Base-by-base conservation (phyloP, 345 rosid genomes). In the Eucalyptus marginata region DNA sequence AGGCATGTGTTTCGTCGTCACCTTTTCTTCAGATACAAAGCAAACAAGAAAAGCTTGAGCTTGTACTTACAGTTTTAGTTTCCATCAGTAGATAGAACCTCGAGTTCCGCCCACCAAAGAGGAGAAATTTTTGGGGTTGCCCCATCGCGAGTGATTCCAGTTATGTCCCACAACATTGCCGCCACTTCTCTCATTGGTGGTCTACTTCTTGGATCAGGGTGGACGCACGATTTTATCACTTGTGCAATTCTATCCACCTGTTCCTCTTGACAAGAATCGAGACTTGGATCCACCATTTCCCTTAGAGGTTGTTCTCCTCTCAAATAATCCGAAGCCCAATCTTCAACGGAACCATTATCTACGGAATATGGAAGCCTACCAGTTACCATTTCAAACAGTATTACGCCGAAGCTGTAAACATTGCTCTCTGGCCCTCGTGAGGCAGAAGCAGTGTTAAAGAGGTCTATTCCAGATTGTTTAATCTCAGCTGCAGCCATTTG, bases 71-170 rank as follows among this genome's bases (percentile, higher is more conserved):
- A 90, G 33, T 49, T 85, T 88, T 90, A 94, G 86, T 59, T 90
- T 76, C 92, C 95, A 27, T 94, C 95, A 5, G 94, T 81, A 5
- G 99, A 95, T 92, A 95, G 81, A 90, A 98, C 94, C 94, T 98
- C 99, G 58, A 96, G 93, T 83, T 98, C 99, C 47, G 98, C 99
- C 99, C 99, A 98, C 99, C 99, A 97, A 87, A 98, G 97, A 89
- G 99, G 98, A 52, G 98, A 96, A 36, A 95, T 51, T 92, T 95
- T 95, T 2, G 99, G 99, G 6, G 40, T 91, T 47, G 98, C 97
- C 81, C 91, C 94, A 68, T 90, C 97, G 0, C 94, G 94, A 40
- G 91, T 86, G 86, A 98, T 89, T 64, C 93, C 92, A 1, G 96
- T 95, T 31, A 97, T 93, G 87, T 92, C 97, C 56, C 93, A 91